A percentile compares a stretch with the other conserved stretches of the same genome.
Conservation (phyloP, 257 asterid species). For the Salvia rosmarinus region DNA sequence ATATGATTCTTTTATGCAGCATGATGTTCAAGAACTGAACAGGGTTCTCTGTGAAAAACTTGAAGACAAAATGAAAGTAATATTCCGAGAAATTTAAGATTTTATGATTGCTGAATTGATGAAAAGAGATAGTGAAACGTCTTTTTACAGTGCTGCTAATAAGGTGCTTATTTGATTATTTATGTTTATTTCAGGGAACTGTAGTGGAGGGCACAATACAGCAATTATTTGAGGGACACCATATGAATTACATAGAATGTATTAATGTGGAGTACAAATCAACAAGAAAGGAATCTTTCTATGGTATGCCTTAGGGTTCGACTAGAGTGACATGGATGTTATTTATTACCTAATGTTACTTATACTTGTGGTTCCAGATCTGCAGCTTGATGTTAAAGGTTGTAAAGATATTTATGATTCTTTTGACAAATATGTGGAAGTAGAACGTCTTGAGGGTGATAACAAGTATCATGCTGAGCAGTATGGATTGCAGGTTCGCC, state of each 20-base stretch:
- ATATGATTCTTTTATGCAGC: conserved; percentile 85
- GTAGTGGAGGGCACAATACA: conserved; percentile 90
- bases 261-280: conserved; percentile 82
- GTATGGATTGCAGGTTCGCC: conserved; percentile 70
- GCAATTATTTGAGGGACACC: conserved; percentile 85
- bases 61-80: conserved; percentile 91
- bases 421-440: conserved; percentile 86
- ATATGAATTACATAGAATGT: conserved; percentile 85
- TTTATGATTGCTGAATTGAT: conserved; percentile 27
- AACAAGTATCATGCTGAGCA: conserved; percentile 80
- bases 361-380: conserved; percentile 49
- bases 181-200: conserved; percentile 59
- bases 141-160: conserved; percentile 16
- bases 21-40: conserved; percentile 87
- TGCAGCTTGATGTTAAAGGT: conserved; percentile 88
- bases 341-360: conserved; percentile 28
- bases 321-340: conserved; percentile 27
- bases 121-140: background rate
- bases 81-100: conserved; percentile 14
- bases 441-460: conserved; percentile 80
- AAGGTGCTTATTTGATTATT: conserved; percentile 8
- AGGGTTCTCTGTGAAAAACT: conserved; percentile 86
- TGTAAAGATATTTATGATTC: conserved; percentile 79
- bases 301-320: conserved; percentile 49
- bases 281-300: conserved; percentile 84